Evolutionary conservation across 768 basidiomycete genomes (phyloP).

Genomic region (Suillus luteus): DNA sequence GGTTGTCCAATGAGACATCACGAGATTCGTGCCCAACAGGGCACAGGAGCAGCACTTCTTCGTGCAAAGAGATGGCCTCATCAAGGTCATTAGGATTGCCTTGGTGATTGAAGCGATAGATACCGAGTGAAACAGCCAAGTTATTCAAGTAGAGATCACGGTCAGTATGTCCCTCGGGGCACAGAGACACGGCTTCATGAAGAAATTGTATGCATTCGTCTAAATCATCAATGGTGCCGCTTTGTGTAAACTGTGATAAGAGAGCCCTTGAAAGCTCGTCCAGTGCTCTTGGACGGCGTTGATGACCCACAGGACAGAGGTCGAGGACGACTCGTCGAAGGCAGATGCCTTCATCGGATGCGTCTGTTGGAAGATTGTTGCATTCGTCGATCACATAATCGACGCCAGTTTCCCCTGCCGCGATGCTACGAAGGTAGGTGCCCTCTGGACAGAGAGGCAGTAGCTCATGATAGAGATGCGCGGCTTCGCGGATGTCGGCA

Average conservation of each 20-base stretch:
- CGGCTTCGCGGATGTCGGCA: not conserved
- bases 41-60: not conserved
- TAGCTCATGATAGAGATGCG: too few species aligned
- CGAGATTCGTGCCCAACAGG: not conserved
- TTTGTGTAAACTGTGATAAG: rapidly evolving
- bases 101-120: not conserved
- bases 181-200: not conserved
- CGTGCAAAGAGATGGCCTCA: not conserved
- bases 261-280: not conserved
- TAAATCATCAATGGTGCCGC: not conserved
- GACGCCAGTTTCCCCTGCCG: not conserved
- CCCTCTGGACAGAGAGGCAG: not conserved
- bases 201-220: not conserved
- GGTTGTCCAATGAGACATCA: not conserved
- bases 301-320: not conserved
- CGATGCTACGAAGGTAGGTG: not conserved
- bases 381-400: not conserved
- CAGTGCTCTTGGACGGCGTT: not conserved
- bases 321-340: not conserved
- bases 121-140: not conserved
- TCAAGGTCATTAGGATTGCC: not conserved
- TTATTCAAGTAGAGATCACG: not conserved
- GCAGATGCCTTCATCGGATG: not conserved
- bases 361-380: not conserved
- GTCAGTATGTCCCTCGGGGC: not conserved